Conservation (phyloP, 2,329 filamentous ascomycete species). For the Aspergillus pseudoviridinutans region DNA sequence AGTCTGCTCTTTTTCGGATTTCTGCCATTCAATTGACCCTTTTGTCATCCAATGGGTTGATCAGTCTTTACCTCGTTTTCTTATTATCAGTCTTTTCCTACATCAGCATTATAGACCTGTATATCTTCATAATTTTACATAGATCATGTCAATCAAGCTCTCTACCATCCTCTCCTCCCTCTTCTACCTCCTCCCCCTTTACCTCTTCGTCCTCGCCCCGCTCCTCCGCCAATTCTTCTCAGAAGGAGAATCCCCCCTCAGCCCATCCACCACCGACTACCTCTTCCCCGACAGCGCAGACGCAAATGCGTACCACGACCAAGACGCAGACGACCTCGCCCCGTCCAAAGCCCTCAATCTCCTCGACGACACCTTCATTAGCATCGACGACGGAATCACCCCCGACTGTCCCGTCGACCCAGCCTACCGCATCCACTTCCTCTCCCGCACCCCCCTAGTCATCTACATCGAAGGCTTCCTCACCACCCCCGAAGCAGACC, state of each 20-base stretch:
- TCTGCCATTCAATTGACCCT: background rate
- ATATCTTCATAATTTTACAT: background rate
- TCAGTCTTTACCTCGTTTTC: background rate
- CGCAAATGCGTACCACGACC: background rate
- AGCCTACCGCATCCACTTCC: conserved; percentile 43
- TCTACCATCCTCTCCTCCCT: conserved; percentile 32
- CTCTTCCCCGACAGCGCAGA: background rate
- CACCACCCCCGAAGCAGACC: conserved; percentile 44
- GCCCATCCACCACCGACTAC: no score
- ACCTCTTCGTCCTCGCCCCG: conserved; percentile 34
- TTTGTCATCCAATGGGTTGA: background rate
- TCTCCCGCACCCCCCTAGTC: conserved; percentile 52
- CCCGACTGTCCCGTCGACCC: conserved; percentile 21
- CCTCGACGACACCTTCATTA: conserved; percentile 31
- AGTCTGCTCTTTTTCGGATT: background rate
- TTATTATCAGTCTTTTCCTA: background rate
- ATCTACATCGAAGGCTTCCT: conserved; percentile 58
- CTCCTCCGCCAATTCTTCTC: conserved; percentile 25
- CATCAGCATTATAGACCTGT: background rate
- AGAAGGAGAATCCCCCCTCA: no score
- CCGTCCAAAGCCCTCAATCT: conserved; percentile 17
- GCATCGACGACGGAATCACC: conserved; percentile 29
- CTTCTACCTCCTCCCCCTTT: conserved; percentile 35
- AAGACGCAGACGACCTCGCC: conserved; percentile 4
- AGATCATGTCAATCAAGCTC: conserved; percentile 12